phyloP scores from a whole-genome alignment of 2,329 filamentous ascomycete species.

The Penicillium sp. region DNA sequence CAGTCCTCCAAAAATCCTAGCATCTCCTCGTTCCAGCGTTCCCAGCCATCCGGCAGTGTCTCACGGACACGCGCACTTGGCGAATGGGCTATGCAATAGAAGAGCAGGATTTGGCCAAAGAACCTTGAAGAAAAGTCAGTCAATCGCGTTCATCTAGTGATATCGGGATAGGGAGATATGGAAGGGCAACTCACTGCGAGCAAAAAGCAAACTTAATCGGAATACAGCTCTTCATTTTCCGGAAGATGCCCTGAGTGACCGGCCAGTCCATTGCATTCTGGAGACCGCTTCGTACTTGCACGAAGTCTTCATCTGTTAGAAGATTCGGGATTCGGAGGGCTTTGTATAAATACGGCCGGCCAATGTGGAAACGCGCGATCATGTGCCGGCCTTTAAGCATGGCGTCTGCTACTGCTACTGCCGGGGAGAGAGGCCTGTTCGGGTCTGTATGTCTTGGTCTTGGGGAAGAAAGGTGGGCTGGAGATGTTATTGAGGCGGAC shows the following conservation, averaged over 20 bases:
- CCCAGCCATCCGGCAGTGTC: constrained; percentile 39
- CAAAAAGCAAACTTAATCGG: constrained; percentile 45
- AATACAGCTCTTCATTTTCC: constrained; percentile 43
- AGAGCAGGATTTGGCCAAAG: constrained; percentile 44
- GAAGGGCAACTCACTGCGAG: constrained; percentile 31
- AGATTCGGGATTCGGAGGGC: constrained; percentile 39
- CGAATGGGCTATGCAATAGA: constrained; percentile 43
- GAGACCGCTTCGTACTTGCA: constrained; percentile 39
- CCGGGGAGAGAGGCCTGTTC: constrained; percentile 32
- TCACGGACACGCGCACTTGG: constrained; percentile 35
- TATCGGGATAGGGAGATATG: background rate
- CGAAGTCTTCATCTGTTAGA: constrained; percentile 41
- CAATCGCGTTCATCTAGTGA: no score
- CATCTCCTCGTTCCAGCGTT: constrained; percentile 44
- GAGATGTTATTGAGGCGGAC: constrained; percentile 20
- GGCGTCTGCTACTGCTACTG: constrained; percentile 36
- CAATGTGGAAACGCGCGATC: constrained; percentile 43
- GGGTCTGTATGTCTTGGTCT: constrained; percentile 12
- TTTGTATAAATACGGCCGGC: constrained; percentile 43
- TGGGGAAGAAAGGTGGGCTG: constrained; percentile 20
- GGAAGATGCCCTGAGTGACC: constrained; percentile 38
- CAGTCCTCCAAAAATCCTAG: constrained; percentile 41
- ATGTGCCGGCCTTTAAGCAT: constrained; percentile 39
- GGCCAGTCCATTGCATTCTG: constrained; percentile 45
- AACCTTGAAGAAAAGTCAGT: constrained; percentile 27